These are phyloP conservation scores for Diaporthe humulicola DNA, from an alignment of 2,329 filamentous ascomycete species.

Conservation along the genomic window DNA sequence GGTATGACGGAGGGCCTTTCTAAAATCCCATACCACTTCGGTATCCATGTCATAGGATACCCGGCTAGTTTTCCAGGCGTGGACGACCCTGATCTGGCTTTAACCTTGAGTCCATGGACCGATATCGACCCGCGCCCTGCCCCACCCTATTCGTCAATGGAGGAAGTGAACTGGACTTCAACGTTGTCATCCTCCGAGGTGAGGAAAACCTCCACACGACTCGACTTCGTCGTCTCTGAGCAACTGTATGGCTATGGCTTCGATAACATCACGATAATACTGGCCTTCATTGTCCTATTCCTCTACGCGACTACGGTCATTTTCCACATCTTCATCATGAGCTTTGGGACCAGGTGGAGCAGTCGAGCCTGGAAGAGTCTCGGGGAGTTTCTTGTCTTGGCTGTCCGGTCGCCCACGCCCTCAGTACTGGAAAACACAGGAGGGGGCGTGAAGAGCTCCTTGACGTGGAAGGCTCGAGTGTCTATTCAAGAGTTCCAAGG, in stretches of 20 bases:
- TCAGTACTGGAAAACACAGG: not conserved
- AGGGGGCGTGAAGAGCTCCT: not conserved
- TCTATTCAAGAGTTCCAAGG: not conserved
- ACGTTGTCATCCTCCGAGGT: not conserved
- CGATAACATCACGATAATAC: not conserved
- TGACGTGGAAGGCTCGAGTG: not conserved
- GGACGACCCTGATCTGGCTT: too few relatives aligned
- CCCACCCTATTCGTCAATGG: not conserved
- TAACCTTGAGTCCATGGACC: not conserved
- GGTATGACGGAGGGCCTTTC: constrained; percentile 4
- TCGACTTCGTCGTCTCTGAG: not conserved
- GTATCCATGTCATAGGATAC: not conserved
- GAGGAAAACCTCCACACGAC: not conserved
- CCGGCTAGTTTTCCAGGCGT: too few relatives aligned
- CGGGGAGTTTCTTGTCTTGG: not conserved
- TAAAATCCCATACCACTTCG: not conserved
- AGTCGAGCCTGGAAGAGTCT: not conserved
- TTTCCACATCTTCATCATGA: not conserved
- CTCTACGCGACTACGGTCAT: not conserved
- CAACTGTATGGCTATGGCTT: not conserved
- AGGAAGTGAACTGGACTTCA: not conserved
- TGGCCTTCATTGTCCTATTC: not conserved
- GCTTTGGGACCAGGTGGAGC: not conserved
- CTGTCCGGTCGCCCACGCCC: not conserved
- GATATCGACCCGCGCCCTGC: too few relatives aligned